A percentile compares a stretch with the other conserved stretches of the same genome.
These are phyloP conservation scores for Pythium chondricola DNA, from an alignment of 352 stramenopile genomes.

Conservation along the genomic window DNA sequence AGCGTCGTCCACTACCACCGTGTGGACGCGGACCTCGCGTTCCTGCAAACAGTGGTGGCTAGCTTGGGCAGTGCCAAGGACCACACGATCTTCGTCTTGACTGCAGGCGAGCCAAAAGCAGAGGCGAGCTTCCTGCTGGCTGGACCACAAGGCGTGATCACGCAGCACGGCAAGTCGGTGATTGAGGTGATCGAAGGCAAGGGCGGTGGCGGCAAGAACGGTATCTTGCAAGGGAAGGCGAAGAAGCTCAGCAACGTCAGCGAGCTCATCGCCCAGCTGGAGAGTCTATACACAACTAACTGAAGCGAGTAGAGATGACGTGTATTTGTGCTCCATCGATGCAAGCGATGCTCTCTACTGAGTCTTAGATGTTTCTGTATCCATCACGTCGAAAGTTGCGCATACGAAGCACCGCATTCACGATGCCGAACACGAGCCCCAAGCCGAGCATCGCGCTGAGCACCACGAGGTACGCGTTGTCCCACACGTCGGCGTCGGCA, in stretches of 20 bases:
- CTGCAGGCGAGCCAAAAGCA: constrained; percentile 34
- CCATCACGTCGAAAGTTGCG: constrained; percentile 31
- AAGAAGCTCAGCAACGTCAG: constrained; percentile 46
- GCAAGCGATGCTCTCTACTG: background rate
- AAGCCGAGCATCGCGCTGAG: constrained; percentile 37
- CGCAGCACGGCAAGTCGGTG: constrained; percentile 41
- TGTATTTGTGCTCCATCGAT: background rate
- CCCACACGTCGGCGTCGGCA: constrained; percentile 14
- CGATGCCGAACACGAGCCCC: constrained; percentile 39
- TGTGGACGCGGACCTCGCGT: constrained; percentile 52
- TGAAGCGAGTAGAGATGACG: constrained; percentile 2
- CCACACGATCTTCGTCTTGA: constrained; percentile 35
- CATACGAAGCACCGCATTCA: constrained; percentile 46
- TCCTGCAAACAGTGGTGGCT: constrained; percentile 53
- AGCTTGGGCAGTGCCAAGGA: constrained; percentile 39
- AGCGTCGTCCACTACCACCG: constrained; percentile 52
- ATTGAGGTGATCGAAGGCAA: constrained; percentile 65
- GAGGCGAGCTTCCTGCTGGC: constrained; percentile 70
- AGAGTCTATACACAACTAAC: constrained; percentile 26
- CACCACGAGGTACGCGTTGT: constrained; percentile 31
- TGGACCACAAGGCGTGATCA: constrained; percentile 49
- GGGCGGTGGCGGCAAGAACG: constrained; percentile 66
- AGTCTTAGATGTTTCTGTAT: constrained; percentile 38
- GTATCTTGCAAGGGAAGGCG: constrained; percentile 74
- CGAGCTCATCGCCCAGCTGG: constrained; percentile 35